phyloP scores from a whole-genome alignment of 2,329 filamentous ascomycete species.

The Dactylellina cionopaga region DNA sequence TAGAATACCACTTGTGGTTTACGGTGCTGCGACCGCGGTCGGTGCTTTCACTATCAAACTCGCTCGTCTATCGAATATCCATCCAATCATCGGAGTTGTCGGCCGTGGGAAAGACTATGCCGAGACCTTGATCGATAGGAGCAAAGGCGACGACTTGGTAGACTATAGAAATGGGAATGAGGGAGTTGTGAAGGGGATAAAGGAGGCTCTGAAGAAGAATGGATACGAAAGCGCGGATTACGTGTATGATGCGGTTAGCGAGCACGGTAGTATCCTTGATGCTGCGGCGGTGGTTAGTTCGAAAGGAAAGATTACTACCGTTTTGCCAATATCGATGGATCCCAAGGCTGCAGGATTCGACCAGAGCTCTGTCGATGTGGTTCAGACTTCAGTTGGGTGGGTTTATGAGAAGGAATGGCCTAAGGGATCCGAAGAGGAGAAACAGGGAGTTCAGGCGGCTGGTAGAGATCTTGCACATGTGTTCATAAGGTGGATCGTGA shows the following conservation, averaged over 20 bases:
- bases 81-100: conserved; percentile 71
- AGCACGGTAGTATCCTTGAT: conserved; percentile 65
- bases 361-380: conserved; percentile 60
- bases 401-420: conserved; percentile 54
- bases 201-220: conserved; percentile 61
- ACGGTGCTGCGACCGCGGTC: conserved; percentile 68
- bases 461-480: conserved; percentile 29
- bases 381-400: conserved; percentile 61
- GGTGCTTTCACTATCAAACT: conserved; percentile 70
- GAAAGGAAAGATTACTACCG: conserved; percentile 61
- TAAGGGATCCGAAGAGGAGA: conserved; percentile 30
- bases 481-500: conserved; percentile 30
- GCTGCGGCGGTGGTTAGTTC: conserved; percentile 63
- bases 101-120: conserved; percentile 67
- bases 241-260: conserved; percentile 69
- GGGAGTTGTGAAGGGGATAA: conserved; percentile 63
- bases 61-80: conserved; percentile 67
- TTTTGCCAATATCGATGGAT: conserved; percentile 59
- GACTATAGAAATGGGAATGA: conserved; percentile 70
- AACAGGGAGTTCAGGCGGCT: conserved; percentile 11
- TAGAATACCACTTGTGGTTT: conserved; percentile 57
- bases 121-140: conserved; percentile 65
- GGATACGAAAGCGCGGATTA: conserved; percentile 61
- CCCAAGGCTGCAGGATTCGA: conserved; percentile 1
- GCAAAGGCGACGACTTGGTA: conserved; percentile 68